Base-by-base conservation (phyloP, 108 stramenopile species). In the Cyclotella sp. region DNA sequence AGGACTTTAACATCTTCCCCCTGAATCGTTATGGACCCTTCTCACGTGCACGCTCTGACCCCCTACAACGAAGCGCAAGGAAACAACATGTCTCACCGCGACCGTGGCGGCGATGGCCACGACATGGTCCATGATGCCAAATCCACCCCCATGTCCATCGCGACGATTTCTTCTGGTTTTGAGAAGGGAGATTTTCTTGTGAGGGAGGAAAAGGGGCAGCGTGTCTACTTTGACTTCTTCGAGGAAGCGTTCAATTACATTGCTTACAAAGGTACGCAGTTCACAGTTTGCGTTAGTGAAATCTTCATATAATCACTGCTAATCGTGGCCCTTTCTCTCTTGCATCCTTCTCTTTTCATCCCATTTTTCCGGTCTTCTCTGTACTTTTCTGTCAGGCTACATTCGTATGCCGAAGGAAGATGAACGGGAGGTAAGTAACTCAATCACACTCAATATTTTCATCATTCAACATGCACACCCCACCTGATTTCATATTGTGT, bases 201-300 rank as follows among this genome's bases (percentile, higher is more conserved):
- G 67, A 84, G 89, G 41, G 93, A 93, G 58, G 90, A 93, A 66
- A 90, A 93, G 83, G 93, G 93, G 64, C 88, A 90, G 61, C 84
- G 90, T 26, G 89, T 90, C 61, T 75, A 66, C 43, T 66, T 75
- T 46, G 80, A 81, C 58, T 84, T 84, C 52, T 85, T 78, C 44
- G 83, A 77, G 67, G 86, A 94, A 85, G 93, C 93, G 18, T 94
- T 94, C 78, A 94, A 94, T 80, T 94, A 94, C 83, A 92, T 94
- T 76, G 90, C 91, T 41, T 92, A 94, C 85, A 94, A 94, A 85
- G 91, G 93, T 68, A 9, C 22, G 43, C 11, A 18, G 12, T 29
- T 24, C 18, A 7, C 22, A 19, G 18, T 51, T 51, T 44, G 16
- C 19, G 44, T 16, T 7, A 0, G 4, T 21, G 0, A 45, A 21